A percentile compares a stretch with the other conserved stretches of the same genome.
These are phyloP conservation scores for Clitocybe nebularis DNA, from an alignment of 1,284 basidiomycete genomes.

Conservation along the genomic window DNA sequence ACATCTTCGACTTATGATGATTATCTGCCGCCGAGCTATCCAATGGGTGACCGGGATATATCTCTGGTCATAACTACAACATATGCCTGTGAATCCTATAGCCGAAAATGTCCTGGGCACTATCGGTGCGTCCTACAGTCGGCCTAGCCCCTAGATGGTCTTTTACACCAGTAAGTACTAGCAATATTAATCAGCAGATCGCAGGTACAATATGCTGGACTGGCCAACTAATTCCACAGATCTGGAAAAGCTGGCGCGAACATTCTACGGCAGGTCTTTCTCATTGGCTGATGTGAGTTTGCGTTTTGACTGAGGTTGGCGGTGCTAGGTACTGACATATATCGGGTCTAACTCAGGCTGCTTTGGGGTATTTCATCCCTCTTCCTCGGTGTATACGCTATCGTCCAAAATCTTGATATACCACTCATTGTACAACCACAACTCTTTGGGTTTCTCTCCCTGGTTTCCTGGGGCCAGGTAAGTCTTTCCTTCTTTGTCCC, in stretches of 20 bases:
- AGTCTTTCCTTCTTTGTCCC: conserved; percentile 13
- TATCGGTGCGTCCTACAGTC: conserved; percentile 40
- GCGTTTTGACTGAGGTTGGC: too few relatives aligned
- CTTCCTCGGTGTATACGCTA: conserved; percentile 68
- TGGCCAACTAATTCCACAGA: conserved; percentile 70
- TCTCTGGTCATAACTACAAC: too few relatives aligned
- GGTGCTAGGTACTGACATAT: background rate
- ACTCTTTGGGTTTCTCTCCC: conserved; percentile 58
- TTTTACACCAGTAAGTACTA: background rate
- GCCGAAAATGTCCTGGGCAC: conserved; percentile 63
- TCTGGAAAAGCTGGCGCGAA: conserved; percentile 70
- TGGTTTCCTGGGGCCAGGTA: conserved; percentile 67
- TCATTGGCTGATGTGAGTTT: conserved; percentile 65
- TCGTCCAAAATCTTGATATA: conserved; percentile 68
- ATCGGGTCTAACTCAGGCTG: conserved; percentile 35
- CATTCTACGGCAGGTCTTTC: conserved; percentile 76
- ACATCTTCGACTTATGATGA: too few relatives aligned
- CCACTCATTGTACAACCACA: conserved; percentile 78
- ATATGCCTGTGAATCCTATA: conserved; percentile 35
- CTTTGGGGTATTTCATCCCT: conserved; percentile 63
- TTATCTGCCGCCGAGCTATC: too few relatives aligned
- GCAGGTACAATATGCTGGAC: conserved; percentile 70
- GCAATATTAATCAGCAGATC: background rate
- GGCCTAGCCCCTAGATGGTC: background rate
- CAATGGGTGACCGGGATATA: too few relatives aligned